Percentiles rank a stretch among this genome's conserved stretches.
phyloP scores from a whole-genome alignment of 1,284 basidiomycete species.

The Boletellus sp. region DNA sequence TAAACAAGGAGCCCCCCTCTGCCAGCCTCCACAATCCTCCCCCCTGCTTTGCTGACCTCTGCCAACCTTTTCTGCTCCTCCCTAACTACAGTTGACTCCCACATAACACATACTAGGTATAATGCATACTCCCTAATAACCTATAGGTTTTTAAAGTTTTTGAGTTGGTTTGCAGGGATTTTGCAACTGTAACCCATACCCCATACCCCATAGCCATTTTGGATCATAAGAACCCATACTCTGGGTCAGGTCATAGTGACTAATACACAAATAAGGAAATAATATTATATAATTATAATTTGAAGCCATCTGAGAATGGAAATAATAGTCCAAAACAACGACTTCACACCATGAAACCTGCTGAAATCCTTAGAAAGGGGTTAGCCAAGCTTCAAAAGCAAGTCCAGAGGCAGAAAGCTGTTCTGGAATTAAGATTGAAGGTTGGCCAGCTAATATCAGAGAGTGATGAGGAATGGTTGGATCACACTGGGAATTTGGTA shows the following conservation, averaged over 20 bases:
- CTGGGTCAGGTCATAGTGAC: no score
- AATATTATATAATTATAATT: background rate
- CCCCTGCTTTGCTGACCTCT: no score
- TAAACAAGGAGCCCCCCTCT: no score
- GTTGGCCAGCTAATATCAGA: conserved; percentile 1
- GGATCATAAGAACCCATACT: background rate
- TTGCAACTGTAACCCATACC: background rate
- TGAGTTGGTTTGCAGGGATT: conserved; percentile 7
- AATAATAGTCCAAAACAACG: background rate
- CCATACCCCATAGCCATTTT: conserved; percentile 6
- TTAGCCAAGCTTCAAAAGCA: conserved; percentile 1
- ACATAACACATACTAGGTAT: background rate
- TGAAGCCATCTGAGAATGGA: background rate
- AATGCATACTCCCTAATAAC: conserved; percentile 10
- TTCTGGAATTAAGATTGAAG: background rate
- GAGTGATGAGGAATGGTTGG: conserved; percentile 10
- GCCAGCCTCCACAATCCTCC: no score
- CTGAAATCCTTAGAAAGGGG: conserved; percentile 7
- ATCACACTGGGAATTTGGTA: conserved; percentile 8
- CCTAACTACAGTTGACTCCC: background rate
- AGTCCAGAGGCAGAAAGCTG: background rate
- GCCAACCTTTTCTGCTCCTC: no score
- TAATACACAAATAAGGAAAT: background rate
- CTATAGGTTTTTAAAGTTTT: conserved; percentile 9
- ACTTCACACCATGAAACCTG: conserved; percentile 7